Evolutionary conservation across 1,284 basidiomycete genomes (phyloP), one percentile per base, ranked within the genome.

Genomic region (Stereum hirsutum): DNA sequence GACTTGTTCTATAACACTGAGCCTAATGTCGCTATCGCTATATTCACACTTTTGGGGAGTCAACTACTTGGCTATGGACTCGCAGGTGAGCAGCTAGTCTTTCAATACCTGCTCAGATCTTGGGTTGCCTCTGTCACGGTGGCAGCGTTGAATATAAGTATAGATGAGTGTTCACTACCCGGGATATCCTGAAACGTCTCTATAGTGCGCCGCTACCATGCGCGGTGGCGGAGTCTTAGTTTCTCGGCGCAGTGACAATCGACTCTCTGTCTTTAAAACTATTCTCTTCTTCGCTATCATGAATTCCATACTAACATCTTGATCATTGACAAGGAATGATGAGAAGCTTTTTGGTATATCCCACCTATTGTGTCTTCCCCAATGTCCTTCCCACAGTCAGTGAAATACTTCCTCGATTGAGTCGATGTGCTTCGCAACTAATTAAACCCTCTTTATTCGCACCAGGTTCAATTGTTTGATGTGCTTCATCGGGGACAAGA

Each of bases 381-480:
- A 35, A 35, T 20, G 15, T 35, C 15, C 17, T 35, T n/a, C 33
- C 33, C 14, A 35, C 33, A 34, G 48, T 44, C 5, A 10, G 46
- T 17, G 6, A 11, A 40, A 14, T 28, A 17, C 42, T 23, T 8
- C 5, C 25, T 12, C 36, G 10, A 14, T 34, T n/a, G 17, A 17
- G 6, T 6, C n/a, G n/a, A n/a, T n/a, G n/a, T n/a, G n/a, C n/a
- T 20, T 35, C 8, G 50, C 25, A 6, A 26, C 35, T 7, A 5
- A 6, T 17, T 15, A 24, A 5, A 36, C n/a, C n/a, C 12, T 12
- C n/a, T 14, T 15, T 17, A 17, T 21, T 27, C n/a, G 14, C 2
- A 8, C 11, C 68, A 74, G 54, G 63, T 77, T 5, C 68, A 74
- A 54, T 62, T 77, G 5, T 72, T 78, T 57, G 71, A 78, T 46